Percentiles rank a stretch among this genome's conserved stretches.
phyloP scores from a whole-genome alignment of 257 asterid species.

The Solanum paucissectum region DNA sequence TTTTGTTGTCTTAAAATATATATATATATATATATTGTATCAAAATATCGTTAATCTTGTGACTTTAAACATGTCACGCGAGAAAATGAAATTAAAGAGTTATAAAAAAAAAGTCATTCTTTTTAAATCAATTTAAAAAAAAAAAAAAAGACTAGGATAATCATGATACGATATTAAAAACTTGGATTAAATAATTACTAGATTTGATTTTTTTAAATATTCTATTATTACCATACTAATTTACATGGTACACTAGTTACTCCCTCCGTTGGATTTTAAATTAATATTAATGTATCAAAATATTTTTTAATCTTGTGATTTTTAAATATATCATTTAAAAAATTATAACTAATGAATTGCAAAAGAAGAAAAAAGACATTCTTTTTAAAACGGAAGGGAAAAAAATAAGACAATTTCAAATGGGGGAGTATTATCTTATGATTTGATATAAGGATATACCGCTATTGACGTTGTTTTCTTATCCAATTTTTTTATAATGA shows the following conservation, averaged over 20 bases:
- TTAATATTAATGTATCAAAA: neutral
- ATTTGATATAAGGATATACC: neutral
- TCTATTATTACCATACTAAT: neutral
- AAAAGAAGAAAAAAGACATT: too few species aligned
- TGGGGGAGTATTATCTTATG: neutral
- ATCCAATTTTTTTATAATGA: neutral
- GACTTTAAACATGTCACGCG: neutral
- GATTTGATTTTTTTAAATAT: neutral
- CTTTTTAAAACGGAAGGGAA: too few species aligned
- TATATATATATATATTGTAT: neutral
- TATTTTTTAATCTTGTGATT: neutral
- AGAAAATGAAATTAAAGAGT: neutral
- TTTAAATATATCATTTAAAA: neutral
- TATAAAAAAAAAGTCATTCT: neutral
- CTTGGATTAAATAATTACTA: neutral
- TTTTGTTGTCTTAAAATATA: neutral
- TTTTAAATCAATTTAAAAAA: rapidly evolving
- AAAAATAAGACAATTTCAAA: too few species aligned
- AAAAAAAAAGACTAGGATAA: neutral
- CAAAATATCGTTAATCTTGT: neutral
- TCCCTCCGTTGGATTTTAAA: neutral
- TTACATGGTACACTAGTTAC: neutral
- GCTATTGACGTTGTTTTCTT: neutral
- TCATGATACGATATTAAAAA: neutral
- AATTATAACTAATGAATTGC: neutral